phyloP scores from a whole-genome alignment of 2,329 filamentous ascomycete species.

The Grosmannia penicillata region DNA sequence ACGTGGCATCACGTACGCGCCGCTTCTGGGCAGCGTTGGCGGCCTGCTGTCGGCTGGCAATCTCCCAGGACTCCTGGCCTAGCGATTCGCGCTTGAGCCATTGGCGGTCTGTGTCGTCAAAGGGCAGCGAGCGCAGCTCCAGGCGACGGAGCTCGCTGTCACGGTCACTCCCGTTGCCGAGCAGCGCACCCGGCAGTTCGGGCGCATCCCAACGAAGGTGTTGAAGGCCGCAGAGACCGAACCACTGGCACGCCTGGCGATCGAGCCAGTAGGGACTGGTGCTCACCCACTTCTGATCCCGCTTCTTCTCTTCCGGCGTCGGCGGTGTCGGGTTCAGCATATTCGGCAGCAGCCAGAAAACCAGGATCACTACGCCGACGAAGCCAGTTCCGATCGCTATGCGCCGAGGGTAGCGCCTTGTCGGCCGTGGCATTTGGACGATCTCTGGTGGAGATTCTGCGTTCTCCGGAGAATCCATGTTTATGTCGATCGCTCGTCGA shows the following conservation, averaged over 20 bases:
- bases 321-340: constrained; percentile 50
- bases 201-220: constrained; percentile 52
- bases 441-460: too few species aligned
- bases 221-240: constrained; percentile 64
- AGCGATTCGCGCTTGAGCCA: constrained; percentile 7
- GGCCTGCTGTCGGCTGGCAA: constrained; percentile 4
- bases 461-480: too few species aligned
- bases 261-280: constrained; percentile 61
- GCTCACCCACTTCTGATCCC: constrained; percentile 53
- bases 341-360: constrained; percentile 35
- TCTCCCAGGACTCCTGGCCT: constrained; percentile 14
- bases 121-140: constrained; percentile 1
- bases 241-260: constrained; percentile 62
- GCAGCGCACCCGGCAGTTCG: constrained; percentile 14
- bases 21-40: background rate
- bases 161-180: constrained; percentile 5
- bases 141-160: background rate
- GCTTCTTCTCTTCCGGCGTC: constrained; percentile 41
- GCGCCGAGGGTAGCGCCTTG: constrained; percentile 34
- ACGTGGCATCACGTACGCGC: too few species aligned
- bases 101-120: background rate
- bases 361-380: constrained; percentile 25
- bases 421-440: too few species aligned
- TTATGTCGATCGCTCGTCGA: too few species aligned
- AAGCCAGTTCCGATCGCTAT: constrained; percentile 20